phyloP scores from a whole-genome alignment of 495 filamentous ascomycete species.

The Xylaria flabelliformis region DNA sequence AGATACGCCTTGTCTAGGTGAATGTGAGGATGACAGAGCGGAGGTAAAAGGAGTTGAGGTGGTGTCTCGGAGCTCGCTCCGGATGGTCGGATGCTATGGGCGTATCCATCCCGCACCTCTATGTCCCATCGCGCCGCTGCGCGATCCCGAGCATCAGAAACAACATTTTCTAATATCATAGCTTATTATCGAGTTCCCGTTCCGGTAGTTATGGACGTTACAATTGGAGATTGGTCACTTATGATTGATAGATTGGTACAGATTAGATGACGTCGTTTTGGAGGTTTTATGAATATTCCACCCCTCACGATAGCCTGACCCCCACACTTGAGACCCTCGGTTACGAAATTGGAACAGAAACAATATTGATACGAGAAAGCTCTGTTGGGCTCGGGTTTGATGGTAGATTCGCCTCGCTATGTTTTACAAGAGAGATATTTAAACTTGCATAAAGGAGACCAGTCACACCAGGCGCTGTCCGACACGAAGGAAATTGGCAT shows the following conservation, averaged over 20 bases:
- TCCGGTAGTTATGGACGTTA: too few species aligned
- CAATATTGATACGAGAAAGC: not conserved
- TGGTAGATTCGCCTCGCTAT: not conserved
- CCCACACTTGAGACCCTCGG: not conserved
- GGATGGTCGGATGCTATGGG: slow-evolving; percentile 28
- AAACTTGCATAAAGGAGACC: not conserved
- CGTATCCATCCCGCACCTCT: slow-evolving; percentile 31
- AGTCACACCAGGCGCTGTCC: too few species aligned
- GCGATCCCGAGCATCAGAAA: slow-evolving; percentile 12
- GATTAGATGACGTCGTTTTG: slow-evolving; percentile 17
- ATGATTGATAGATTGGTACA: not conserved
- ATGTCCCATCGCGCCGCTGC: slow-evolving; percentile 28
- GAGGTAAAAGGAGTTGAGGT: slow-evolving; percentile 57
- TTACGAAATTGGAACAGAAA: not conserved
- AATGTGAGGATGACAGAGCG: slow-evolving; percentile 76
- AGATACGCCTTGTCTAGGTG: slow-evolving; percentile 80
- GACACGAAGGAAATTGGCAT: too few species aligned
- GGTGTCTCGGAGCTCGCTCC: slow-evolving; percentile 21
- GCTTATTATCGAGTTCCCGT: not conserved
- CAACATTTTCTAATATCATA: slow-evolving; percentile 29
- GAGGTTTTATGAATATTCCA: not conserved
- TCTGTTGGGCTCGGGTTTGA: not conserved
- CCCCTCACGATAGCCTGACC: slow-evolving; percentile 8
- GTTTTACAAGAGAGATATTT: not conserved
- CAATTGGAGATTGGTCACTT: not conserved